These are phyloP conservation scores for sorghum (Sorghum bicolor) DNA, from an alignment of 176 grass and related monocot species.

Conservation along the genomic window DNA sequence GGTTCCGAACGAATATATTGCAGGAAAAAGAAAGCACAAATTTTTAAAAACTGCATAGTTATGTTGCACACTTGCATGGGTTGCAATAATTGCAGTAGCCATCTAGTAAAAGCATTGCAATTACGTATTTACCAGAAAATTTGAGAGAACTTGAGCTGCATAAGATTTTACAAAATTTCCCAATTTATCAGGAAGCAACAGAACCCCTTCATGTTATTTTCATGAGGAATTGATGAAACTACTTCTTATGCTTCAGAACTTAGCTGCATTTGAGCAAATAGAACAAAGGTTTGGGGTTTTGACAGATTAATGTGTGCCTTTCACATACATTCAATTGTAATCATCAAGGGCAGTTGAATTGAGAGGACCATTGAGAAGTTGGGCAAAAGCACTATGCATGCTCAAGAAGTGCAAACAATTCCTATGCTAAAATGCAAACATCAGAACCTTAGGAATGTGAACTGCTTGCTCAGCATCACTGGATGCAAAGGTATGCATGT, in stretches of 20 bases:
- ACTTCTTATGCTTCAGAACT: conserved; percentile 1
- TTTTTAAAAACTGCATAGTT: not conserved
- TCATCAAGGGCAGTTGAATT: not conserved
- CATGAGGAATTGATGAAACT: not conserved
- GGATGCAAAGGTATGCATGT: not conserved
- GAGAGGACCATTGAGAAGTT: not conserved
- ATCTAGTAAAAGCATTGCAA: not conserved
- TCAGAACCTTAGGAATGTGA: not conserved
- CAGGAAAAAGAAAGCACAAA: not conserved
- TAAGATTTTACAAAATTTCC: not conserved
- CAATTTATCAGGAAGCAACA: not conserved
- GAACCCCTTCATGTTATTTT: not conserved
- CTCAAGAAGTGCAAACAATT: not conserved
- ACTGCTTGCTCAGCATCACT: not conserved
- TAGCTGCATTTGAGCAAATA: not conserved
- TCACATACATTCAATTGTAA: not conserved
- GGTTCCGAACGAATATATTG: not conserved
- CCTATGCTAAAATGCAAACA: not conserved
- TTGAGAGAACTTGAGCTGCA: not conserved
- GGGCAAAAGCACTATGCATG: not conserved
- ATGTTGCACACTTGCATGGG: not conserved
- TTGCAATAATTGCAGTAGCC: not conserved
- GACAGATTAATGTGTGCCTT: not conserved
- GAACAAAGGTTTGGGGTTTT: not conserved
- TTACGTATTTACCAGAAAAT: not conserved